Percentiles rank a stretch among this genome's conserved stretches.
Evolutionary conservation across 768 basidiomycete genomes (phyloP).

Genomic region (Kondoa subrosea): DNA sequence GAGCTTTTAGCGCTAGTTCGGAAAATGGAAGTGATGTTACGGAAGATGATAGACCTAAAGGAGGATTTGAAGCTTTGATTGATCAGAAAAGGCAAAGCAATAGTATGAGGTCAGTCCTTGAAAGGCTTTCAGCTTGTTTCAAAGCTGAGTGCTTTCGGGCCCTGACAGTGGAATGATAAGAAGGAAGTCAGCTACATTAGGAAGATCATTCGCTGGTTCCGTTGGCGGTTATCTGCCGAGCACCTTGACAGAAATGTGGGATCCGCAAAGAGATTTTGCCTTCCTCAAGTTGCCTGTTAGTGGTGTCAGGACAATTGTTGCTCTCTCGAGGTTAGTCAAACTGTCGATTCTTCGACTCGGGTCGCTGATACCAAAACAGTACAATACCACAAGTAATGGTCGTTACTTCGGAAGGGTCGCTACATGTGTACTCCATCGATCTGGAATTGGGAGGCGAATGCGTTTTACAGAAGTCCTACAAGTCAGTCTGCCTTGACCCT

Average conservation of each 20-base stretch:
- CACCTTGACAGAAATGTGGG: slow-evolving; percentile 88
- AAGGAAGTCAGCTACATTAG: slow-evolving; percentile 54
- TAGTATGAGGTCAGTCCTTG: slow-evolving; percentile 34
- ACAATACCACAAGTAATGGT: slow-evolving; percentile 96
- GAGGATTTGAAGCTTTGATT: slow-evolving; percentile 70
- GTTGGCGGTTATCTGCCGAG: slow-evolving; percentile 73
- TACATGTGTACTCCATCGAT: slow-evolving; percentile 91
- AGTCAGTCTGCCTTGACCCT: neutral
- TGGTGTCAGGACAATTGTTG: slow-evolving; percentile 70
- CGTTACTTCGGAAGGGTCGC: slow-evolving; percentile 82
- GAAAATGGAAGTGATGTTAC: slow-evolving; percentile 17
- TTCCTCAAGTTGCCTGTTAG: slow-evolving; percentile 63
- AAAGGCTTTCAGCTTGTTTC: slow-evolving; percentile 3
- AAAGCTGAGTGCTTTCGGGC: neutral
- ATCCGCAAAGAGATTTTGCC: slow-evolving; percentile 86
- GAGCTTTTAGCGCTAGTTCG: slow-evolving; percentile 21
- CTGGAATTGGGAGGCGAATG: slow-evolving; percentile 93
- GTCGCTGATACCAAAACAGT: slow-evolving; percentile 33
- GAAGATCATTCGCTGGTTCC: slow-evolving; percentile 56
- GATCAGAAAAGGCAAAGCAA: slow-evolving; percentile 49
- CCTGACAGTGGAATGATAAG: slow-evolving; percentile 36
- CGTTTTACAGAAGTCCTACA: slow-evolving; percentile 78
- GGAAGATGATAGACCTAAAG: slow-evolving; percentile 25
- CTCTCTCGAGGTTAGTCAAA: slow-evolving; percentile 58
- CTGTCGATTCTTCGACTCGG: neutral